These are phyloP conservation scores for Monosporascus sp. DNA, from an alignment of 2,329 filamentous ascomycete genomes.

Conservation along the genomic window DNA sequence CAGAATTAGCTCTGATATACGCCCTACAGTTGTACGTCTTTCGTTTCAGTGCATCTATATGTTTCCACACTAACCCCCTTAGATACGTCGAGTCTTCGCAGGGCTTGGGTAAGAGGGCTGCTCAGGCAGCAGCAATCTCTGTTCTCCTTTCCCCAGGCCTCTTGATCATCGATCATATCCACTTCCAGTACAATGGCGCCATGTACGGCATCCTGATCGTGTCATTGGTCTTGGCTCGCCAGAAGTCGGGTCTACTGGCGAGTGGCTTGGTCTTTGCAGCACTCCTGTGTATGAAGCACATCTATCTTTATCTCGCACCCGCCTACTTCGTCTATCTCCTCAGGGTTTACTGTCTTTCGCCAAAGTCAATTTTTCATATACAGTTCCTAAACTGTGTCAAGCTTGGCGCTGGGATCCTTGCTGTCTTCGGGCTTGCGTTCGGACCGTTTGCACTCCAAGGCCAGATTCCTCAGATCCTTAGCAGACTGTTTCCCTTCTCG, in stretches of 20 bases:
- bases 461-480: slow-evolving; percentile 79
- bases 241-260: slow-evolving; percentile 65
- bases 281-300: slow-evolving; percentile 92
- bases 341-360: slow-evolving; percentile 80
- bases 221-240: slow-evolving; percentile 77
- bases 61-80: not conserved
- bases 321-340: slow-evolving; percentile 94
- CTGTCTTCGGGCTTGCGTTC: slow-evolving; percentile 75
- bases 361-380: slow-evolving; percentile 69
- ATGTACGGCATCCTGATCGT: slow-evolving; percentile 87
- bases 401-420: slow-evolving; percentile 66
- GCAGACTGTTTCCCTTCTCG: slow-evolving; percentile 87
- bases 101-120: slow-evolving; percentile 60
- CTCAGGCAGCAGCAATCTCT: slow-evolving; percentile 82
- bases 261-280: slow-evolving; percentile 81
- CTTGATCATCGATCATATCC: slow-evolving; percentile 94
- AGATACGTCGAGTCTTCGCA: slow-evolving; percentile 74
- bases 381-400: slow-evolving; percentile 77
- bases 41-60: not conserved
- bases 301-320: slow-evolving; percentile 92
- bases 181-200: slow-evolving; percentile 97
- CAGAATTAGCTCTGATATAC: slow-evolving; percentile 78
- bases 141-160: slow-evolving; percentile 88
- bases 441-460: slow-evolving; percentile 79
- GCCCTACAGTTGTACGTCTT: slow-evolving; percentile 66